Evolutionary conservation across 2,329 filamentous ascomycete species (phyloP).

Genomic region (Pyricularia sp.): DNA sequence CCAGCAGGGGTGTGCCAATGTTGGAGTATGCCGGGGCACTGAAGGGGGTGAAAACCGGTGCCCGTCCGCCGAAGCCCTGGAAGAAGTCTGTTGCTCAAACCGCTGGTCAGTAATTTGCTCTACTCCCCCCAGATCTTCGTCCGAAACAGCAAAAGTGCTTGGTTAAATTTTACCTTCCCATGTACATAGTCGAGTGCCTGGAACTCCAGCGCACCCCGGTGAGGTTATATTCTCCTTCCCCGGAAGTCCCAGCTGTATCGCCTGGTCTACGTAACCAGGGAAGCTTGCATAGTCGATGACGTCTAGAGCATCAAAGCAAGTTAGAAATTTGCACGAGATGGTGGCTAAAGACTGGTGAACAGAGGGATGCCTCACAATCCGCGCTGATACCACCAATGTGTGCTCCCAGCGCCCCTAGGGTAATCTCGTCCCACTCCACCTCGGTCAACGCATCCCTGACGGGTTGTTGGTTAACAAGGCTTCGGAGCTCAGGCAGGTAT

Average conservation of each 20-base stretch:
- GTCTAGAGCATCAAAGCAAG: not conserved
- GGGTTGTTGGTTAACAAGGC: not conserved
- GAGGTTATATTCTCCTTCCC: not conserved
- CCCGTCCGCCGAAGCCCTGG: constrained; percentile 15
- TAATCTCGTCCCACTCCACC: constrained; percentile 3
- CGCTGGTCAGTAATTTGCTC: not conserved
- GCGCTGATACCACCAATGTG: not conserved
- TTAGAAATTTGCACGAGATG: not conserved
- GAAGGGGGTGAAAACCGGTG: constrained; percentile 28
- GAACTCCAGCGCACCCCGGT: not conserved
- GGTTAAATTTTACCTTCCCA: not conserved
- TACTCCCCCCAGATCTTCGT: not conserved
- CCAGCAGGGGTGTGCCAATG: constrained; percentile 29
- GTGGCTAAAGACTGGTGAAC: not conserved
- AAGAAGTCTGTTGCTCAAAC: constrained; percentile 11
- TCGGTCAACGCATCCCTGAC: not conserved
- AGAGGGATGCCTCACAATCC: not conserved
- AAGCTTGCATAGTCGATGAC: not conserved
- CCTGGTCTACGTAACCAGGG: not conserved
- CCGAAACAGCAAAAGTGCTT: not conserved
- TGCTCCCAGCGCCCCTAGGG: not conserved
- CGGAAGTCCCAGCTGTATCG: not conserved
- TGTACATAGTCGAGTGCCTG: not conserved
- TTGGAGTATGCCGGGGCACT: constrained; percentile 36
- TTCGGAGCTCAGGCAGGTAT: constrained; percentile 26